Conservation (phyloP, 2,329 filamentous ascomycete species). For the Colletotrichum truncatum region DNA sequence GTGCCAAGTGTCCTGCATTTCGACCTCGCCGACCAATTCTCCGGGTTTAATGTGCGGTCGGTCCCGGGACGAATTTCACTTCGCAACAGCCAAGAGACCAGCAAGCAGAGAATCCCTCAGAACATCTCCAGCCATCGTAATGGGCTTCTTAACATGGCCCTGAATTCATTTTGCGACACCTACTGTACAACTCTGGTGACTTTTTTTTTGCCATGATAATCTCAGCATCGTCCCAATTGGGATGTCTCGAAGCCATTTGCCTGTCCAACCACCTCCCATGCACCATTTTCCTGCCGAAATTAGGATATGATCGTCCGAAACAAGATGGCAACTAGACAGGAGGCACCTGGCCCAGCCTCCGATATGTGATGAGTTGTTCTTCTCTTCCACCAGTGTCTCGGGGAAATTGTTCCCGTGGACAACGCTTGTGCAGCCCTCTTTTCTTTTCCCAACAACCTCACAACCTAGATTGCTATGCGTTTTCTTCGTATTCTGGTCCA, state of each 20-base stretch:
- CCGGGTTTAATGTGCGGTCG: constrained; percentile 13
- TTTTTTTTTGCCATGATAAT: no score
- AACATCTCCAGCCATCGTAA: neutral
- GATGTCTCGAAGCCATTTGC: neutral
- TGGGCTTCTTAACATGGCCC: neutral
- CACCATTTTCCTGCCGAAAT: neutral
- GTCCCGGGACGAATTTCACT: constrained; percentile 15
- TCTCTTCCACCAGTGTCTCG: constrained; percentile 11
- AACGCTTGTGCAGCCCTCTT: constrained; percentile 1
- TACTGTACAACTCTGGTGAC: no score
- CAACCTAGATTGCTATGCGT: neutral
- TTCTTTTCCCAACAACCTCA: neutral
- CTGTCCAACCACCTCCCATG: neutral
- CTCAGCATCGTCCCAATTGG: no score
- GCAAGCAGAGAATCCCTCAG: neutral
- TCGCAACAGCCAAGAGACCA: constrained; percentile 9
- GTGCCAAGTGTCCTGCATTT: constrained; percentile 21
- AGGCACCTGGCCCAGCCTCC: neutral
- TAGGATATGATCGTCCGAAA: neutral
- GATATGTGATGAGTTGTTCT: neutral
- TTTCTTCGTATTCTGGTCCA: constrained; percentile 8
- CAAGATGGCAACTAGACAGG: neutral
- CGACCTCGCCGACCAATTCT: neutral
- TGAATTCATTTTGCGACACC: neutral
- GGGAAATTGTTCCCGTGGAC: neutral